Evolutionary conservation across 2,329 filamentous ascomycete genomes (phyloP), one percentile per base, ranked within the genome.

Genomic region (Aspergillus sp.): DNA sequence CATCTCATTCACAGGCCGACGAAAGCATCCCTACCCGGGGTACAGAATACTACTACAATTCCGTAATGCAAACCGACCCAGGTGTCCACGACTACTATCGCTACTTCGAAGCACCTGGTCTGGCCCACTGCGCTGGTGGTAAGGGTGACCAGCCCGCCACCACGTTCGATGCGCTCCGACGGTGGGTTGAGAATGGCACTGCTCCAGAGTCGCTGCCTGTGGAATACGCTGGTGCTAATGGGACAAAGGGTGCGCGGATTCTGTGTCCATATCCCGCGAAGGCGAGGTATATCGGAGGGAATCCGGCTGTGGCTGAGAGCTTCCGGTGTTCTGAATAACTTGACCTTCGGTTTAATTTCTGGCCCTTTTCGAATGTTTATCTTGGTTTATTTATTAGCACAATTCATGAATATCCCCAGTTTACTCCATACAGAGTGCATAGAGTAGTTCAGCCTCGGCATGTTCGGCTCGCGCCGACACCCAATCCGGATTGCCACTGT

Each of bases 121-220:
- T 56, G 17, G 54, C 24, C 5, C 54, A 56, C 20, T 56, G 54
- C 19, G 19, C 17, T 34, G 47, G 54, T 30, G 54, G 24, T 17
- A n/a, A 34, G 37, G 56, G 51, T 15, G 55, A 46, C 11, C 58
- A 61, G 56, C 58, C 56, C 5, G 54, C 52, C 24, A 58, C 58
- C n/a, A 49, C 55, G 1, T 41, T 61, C 27, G 39, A 58, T 3
- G 55, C 58, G 5, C 55, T 58, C 1, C 51, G 41, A 9, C 47
- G 46, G 22, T 61, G 58, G 58, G 57, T 64, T 2, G 65, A 68
- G 45, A 56, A 52, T 15, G 54, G 52, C 39, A 58, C 57, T 6
- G 58, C 59, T 2, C 64, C 63, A 3, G 63, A 64, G 49, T 63
- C 58, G 3, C 22, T 58, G 20, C 55, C 51, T 7, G 51, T 61